Conservation (phyloP, 2,329 filamentous ascomycete species). For the Alternaria tenuissima region DNA sequence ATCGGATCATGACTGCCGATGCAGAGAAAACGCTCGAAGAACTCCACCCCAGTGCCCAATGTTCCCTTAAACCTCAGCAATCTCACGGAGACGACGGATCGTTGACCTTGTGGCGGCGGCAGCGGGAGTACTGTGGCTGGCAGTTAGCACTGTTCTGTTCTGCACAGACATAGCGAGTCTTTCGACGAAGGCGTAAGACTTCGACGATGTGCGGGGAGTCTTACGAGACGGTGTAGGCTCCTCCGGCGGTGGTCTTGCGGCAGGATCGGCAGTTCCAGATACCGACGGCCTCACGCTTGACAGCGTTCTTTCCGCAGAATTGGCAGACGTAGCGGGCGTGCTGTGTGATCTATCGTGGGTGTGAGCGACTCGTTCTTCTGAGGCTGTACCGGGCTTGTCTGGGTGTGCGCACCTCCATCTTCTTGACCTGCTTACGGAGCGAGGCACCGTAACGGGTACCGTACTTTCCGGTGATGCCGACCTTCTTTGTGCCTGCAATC, state of each 20-base stretch:
- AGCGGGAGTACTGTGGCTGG: constrained; percentile 77
- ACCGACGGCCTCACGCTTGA: constrained; percentile 87
- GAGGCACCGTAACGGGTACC: constrained; percentile 98
- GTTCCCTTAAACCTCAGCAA: constrained; percentile 83
- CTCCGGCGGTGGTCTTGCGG: constrained; percentile 91
- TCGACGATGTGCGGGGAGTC: constrained; percentile 47
- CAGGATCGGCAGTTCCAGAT: constrained; percentile 98
- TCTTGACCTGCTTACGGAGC: constrained; percentile 99
- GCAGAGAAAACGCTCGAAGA: constrained; percentile 48
- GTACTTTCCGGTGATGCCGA: constrained; percentile 97
- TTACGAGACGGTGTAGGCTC: constrained; percentile 96
- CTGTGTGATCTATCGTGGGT: constrained; percentile 74
- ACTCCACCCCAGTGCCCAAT: constrained; percentile 45
- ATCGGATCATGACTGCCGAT: constrained; percentile 42
- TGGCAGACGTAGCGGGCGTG: constrained; percentile 96
- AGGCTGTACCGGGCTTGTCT: constrained; percentile 8
- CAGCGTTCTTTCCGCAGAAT: constrained; percentile 90
- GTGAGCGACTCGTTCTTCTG: constrained; percentile 30
- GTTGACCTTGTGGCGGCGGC: constrained; percentile 95
- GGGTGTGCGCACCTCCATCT: constrained; percentile 75
- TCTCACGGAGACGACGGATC: constrained; percentile 95
- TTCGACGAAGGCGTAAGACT: not conserved
- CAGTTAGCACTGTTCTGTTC: constrained; percentile 34
- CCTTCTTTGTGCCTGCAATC: constrained; percentile 62
- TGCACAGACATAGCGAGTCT: not conserved